Evolutionary conservation across 2,329 filamentous ascomycete species (phyloP).

Genomic region (Trichoderma hamatum): DNA sequence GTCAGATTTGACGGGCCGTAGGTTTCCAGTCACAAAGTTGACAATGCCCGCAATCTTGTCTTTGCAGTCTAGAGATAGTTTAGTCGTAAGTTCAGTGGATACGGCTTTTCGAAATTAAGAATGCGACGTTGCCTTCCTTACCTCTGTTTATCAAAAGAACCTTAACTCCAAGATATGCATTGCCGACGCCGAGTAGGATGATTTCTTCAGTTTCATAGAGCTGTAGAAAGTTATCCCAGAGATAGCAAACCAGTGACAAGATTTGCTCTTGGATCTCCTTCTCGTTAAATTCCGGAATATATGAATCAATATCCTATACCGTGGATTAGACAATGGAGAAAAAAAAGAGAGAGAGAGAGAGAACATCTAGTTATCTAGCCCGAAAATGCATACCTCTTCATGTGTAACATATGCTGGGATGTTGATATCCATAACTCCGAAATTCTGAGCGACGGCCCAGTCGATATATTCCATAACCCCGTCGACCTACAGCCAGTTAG

Average conservation of each 20-base stretch:
- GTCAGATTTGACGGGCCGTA: conserved; percentile 80
- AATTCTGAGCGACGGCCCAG: conserved; percentile 77
- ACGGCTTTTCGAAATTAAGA: not conserved
- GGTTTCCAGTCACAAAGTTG: conserved; percentile 76
- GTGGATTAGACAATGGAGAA: conserved; percentile 6
- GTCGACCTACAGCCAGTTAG: conserved; percentile 66
- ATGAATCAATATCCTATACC: conserved; percentile 52
- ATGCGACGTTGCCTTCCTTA: conserved; percentile 41
- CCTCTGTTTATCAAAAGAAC: conserved; percentile 77
- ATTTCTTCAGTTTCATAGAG: conserved; percentile 71
- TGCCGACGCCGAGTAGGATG: conserved; percentile 86
- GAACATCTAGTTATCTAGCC: too few relatives aligned
- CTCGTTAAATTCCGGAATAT: conserved; percentile 50
- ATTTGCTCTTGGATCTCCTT: conserved; percentile 59
- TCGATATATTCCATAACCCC: conserved; percentile 77
- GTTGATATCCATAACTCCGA: conserved; percentile 89
- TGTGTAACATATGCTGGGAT: conserved; percentile 76
- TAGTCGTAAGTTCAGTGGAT: conserved; percentile 28
- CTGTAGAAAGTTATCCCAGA: conserved; percentile 98
- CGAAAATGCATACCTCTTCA: conserved; percentile 53
- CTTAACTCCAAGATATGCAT: conserved; percentile 82
- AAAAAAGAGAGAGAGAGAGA: not conserved
- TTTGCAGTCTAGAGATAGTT: conserved; percentile 57
- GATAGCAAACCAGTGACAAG: conserved; percentile 76
- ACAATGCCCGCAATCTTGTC: conserved; percentile 71